Evolutionary conservation across 257 asterid species (phyloP).

Genomic region (Plantago elongata): DNA sequence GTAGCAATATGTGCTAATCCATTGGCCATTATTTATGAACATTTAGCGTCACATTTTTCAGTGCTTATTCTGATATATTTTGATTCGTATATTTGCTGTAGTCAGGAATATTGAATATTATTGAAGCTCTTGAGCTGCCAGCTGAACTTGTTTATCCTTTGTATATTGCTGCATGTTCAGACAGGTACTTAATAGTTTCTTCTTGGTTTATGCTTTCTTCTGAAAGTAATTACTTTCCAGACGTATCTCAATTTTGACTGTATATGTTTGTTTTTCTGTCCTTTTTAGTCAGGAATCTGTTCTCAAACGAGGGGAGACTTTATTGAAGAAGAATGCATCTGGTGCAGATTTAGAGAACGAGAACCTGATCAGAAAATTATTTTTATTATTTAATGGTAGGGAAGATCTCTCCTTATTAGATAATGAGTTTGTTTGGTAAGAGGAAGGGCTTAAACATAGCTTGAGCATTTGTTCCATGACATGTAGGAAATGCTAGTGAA

Average conservation of each 20-base stretch:
- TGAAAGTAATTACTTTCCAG: conserved; percentile 10
- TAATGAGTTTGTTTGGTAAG: conserved; percentile 17
- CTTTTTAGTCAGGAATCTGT: conserved; percentile 74
- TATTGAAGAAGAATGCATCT: conserved; percentile 79
- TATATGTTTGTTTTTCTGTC: conserved; percentile 22
- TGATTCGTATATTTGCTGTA: conserved; percentile 31
- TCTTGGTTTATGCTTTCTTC: conserved; percentile 2
- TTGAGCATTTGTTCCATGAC: conserved; percentile 22
- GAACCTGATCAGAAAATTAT: conserved; percentile 61
- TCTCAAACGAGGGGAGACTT: conserved; percentile 79
- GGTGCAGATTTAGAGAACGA: conserved; percentile 74
- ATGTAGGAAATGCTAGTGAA: conserved; percentile 62
- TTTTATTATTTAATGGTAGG: conserved; percentile 77
- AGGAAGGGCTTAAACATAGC: conserved; percentile 2
- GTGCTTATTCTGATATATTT: conserved; percentile 18
- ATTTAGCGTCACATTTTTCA: conserved; percentile 14
- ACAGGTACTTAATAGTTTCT: conserved; percentile 50
- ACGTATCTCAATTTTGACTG: conserved; percentile 8
- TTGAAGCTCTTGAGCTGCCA: conserved; percentile 73
- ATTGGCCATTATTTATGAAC: conserved; percentile 11
- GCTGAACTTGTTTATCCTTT: conserved; percentile 78
- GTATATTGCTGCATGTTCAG: conserved; percentile 71
- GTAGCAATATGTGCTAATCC: conserved; percentile 16
- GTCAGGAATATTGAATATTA: conserved; percentile 80
- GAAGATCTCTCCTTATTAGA: conserved; percentile 14